Evolutionary conservation across 495 filamentous ascomycete species (phyloP).

Genomic region (Neurospora discreta): DNA sequence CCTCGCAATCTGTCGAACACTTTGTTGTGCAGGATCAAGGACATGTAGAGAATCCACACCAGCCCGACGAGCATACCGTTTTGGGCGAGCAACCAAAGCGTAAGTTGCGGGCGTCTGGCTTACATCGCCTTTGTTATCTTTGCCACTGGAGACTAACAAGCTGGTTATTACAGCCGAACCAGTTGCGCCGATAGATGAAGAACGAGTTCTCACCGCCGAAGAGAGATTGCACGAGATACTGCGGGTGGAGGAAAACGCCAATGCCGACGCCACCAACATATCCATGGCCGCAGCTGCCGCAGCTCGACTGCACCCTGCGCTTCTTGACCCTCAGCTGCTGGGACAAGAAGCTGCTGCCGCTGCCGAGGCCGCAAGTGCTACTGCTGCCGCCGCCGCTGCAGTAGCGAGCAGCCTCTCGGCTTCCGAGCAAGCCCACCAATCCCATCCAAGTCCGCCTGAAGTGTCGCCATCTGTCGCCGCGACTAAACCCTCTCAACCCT

Average conservation of each 20-base stretch:
- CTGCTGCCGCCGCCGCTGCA: conserved; percentile 6
- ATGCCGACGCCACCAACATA: conserved; percentile 24
- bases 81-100: not conserved
- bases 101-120: not conserved
- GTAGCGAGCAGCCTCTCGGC: conserved; percentile 6
- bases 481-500: conserved; percentile 21
- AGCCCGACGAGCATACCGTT: conserved; percentile 24
- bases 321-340: conserved; percentile 40
- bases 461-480: conserved; percentile 3
- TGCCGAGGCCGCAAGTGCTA: conserved; percentile 15
- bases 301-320: conserved; percentile 32
- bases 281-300: conserved; percentile 38
- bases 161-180: conserved; percentile 1
- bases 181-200: conserved; percentile 2
- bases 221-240: conserved; percentile 28
- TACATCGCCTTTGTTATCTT: not conserved
- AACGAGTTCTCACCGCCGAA: conserved; percentile 21
- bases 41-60: conserved; percentile 34
- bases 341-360: conserved; percentile 24
- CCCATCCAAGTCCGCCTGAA: conserved; percentile 2
- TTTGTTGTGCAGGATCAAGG: conserved; percentile 42
- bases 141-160: not conserved
- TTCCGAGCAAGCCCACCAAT: conserved; percentile 4
- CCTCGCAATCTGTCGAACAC: conserved; percentile 14
- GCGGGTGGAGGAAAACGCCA: conserved; percentile 11